phyloP scores from a whole-genome alignment of 225 moss, liverwort and hornwort species.

The Lunularia cruciata region DNA sequence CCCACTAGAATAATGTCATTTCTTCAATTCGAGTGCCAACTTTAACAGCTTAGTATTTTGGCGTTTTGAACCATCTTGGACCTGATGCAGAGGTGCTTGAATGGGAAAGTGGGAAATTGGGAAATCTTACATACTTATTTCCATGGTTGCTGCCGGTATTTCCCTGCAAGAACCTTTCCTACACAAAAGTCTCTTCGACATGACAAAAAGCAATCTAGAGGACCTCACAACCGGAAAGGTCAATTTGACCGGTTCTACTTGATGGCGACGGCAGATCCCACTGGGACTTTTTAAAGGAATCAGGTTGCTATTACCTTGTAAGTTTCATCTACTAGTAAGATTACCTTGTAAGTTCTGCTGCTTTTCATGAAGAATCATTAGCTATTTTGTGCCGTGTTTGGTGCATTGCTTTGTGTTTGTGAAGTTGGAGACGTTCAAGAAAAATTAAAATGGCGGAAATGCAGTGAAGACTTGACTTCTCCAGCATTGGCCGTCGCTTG shows the following conservation, averaged over 20 bases:
- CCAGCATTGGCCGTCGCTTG: background rate
- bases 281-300: constrained; percentile 57
- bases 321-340: constrained; percentile 31
- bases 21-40: too few species aligned
- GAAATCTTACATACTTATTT: constrained; percentile 4
- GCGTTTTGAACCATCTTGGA: background rate
- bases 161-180: constrained; percentile 65
- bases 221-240: constrained; percentile 59
- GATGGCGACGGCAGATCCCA: constrained; percentile 89
- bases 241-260: constrained; percentile 57
- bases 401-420: too few species aligned
- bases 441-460: too few species aligned
- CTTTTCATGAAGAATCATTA: too few species aligned
- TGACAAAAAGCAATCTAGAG: constrained; percentile 43
- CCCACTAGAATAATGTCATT: too few species aligned
- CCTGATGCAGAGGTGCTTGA: background rate
- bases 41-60: too few species aligned
- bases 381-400: too few species aligned
- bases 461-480: background rate
- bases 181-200: constrained; percentile 48
- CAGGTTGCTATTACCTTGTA: constrained; percentile 71
- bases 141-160: constrained; percentile 65
- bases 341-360: too few species aligned
- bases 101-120: constrained; percentile 9
- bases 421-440: too few species aligned